Evolutionary conservation across 2,329 filamentous ascomycete genomes (phyloP), one percentile per base, ranked within the genome.

Genomic region (Incumbomyces delicatus): DNA sequence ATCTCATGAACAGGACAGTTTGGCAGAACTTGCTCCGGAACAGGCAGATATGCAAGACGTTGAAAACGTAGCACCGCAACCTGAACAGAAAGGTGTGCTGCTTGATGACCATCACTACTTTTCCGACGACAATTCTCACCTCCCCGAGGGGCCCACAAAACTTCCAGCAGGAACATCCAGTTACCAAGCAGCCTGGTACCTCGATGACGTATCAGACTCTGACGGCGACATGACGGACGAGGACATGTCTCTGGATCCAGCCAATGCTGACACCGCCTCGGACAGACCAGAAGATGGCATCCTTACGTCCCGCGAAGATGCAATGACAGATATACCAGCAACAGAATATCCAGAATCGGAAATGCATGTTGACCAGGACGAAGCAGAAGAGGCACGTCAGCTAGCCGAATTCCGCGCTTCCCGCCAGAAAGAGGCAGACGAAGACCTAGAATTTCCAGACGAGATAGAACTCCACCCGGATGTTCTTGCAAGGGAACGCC

Each of bases 41-140:
- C 87, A 90, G 58, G 76, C 81, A 2, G 72, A 78, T 49, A 92
- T 95, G 87, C 72, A 78, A 18, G 84, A 86, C 51, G 76, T 79
- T 17, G 77, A 78, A 17, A 60, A 68, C 68, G 62, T 71, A 50
- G 55, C 76, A 58, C 73, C 72, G 2, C 68, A 73, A 17, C 69
- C 71, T 1, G 72, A 75, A 36, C 81, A 82, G 61, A 94, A 90
- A 67, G 92, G 90, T 53, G 92, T 98, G 1, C 70, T 98, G 34
- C 74, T 98, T 8, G 92, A 98, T 56, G 90, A 96, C 55, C 90
- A 98, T 63, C 90, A 96, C 63, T 98, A 98, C 65, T 98, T 96
- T 61, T 89, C 89, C 0, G 90, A 96, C 36, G 87, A 92, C 39
- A 83, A 92, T 44, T 68, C 65, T 3, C 72, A 80, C 44, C 70